Base-by-base conservation (phyloP, 192 early-diverging fungal genomes). In the Coemansia sp. region DNA sequence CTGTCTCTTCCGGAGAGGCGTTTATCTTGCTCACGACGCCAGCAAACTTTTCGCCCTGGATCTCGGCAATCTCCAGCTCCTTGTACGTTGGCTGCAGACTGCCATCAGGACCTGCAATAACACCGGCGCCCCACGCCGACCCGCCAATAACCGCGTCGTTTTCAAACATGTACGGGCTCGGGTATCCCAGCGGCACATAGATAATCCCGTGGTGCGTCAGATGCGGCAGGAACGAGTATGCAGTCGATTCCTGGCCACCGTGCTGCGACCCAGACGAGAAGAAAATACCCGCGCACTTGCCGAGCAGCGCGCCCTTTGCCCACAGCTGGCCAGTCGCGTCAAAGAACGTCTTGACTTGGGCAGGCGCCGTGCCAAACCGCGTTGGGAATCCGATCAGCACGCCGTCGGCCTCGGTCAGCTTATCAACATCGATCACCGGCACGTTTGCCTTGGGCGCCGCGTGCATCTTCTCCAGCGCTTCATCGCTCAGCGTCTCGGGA, bases 401-500 rank as follows among this genome's bases (percentile, higher is more conserved):
- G 1, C 64, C 71, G 45, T 73, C 65, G 8, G 44, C 44, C 9
- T 45, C 35, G 24, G 45, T 10, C 2, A 47, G 19, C 45, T 47
- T 47, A 18, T 47, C 45, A 47, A 47, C 45, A 10, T 49, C 47
- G 24, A 49, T 49, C 1, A 24, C 8, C 75, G 86, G 84, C 18
- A 87, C 53, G 19, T 80, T 66, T 45, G 53, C 28, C 64, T 74
- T 77, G 42, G 72, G 67, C 8, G 70, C 29, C n/a, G 85, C 84
- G 54, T 85, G 71, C 81, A 89, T 83, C 64, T 86, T 87, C 48
- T 69, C 77, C 12, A 87, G 64, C 18, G 85, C 77, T 19, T 86
- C 84, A n/a, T 54, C 29, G 18, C 72, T 50, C 11, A 88, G 81
- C 2, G 86, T 88, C 53, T 88, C 86, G 47, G 62, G 28, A 18